Evolutionary conservation across 2,329 filamentous ascomycete genomes (phyloP), one percentile per base, ranked within the genome.

Genomic region (Sporothrix variecibatus): DNA sequence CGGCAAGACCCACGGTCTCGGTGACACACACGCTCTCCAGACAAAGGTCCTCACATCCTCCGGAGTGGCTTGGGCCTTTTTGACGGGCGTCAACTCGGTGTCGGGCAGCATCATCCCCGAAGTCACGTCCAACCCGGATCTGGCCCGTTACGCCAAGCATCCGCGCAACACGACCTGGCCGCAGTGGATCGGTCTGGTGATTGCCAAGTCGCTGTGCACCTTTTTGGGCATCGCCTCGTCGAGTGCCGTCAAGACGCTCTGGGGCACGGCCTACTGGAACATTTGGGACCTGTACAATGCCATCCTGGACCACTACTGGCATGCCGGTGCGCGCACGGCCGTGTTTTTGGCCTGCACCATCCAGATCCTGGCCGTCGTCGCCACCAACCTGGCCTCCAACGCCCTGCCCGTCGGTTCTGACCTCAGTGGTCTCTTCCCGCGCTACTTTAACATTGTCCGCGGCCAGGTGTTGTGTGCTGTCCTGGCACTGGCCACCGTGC

Each of bases 171-270:
- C 77, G 1, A 81, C 76, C 7, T 74, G 73, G 73, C 64, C 73
- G n/a, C 73, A 74, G 64, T 74, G 69, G 73, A 77, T 86, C 9
- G 84, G 84, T 9, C 85, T 86, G 72, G 77, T 85, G n/a, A 79
- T 81, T 0, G 85, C 84, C 0, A 81, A 82, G 2, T 82, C 83
- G 4, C 82, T 84, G 71, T 84, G 85, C 76, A 82, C 83, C 65
- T 78, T 78, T 53, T 77, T 86, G 9, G 84, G 84, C 23, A 85
- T 86, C 71, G 77, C 85, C 28, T 79, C 82, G 0, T 85, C 84
- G 0, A 80, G 82, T 0, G 83, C 83, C 3, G 82, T 84, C 72
- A 84, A 85, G 77, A 82, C 83, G 65, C 77, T 78, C 17, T 85
- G 82, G 80, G 82, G 80, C n/a, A 77, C 81, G 67, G 77, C 73